Evolutionary conservation across 129 eudicot genomes (phyloP).

Genomic region (Pittosporum tobira): DNA sequence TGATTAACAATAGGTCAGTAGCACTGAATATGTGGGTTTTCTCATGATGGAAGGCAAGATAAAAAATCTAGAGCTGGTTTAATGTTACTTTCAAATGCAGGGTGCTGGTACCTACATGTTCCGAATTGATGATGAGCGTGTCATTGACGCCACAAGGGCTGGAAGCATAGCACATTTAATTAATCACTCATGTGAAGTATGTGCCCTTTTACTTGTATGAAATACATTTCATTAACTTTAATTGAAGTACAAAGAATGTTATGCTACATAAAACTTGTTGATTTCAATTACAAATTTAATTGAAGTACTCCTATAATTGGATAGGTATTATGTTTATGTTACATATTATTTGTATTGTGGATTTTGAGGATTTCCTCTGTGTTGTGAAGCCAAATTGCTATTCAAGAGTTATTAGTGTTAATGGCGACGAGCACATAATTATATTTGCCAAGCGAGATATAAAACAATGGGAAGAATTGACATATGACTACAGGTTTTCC

Average conservation of each 20-base stretch:
- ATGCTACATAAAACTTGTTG: not conserved
- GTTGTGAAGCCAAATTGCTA: slow-evolving; percentile 88
- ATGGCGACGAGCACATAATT: slow-evolving; percentile 82
- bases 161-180: slow-evolving; percentile 99
- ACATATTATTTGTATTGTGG: not conserved
- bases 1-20: not conserved
- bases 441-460: slow-evolving; percentile 96
- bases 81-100: slow-evolving; percentile 38
- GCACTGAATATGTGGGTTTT: not conserved
- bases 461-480: slow-evolving; percentile 86
- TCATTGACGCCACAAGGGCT: slow-evolving; percentile 95
- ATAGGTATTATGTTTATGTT: not conserved
- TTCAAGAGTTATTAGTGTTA: slow-evolving; percentile 84
- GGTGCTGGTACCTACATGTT: slow-evolving; percentile 99
- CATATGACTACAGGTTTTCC: slow-evolving; percentile 89
- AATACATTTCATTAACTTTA: not conserved
- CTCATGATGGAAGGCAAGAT: not conserved
- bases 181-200: slow-evolving; percentile 96
- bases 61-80: slow-evolving; percentile 6
- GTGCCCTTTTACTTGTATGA: slow-evolving; percentile 8
- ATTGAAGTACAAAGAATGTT: too few species aligned
- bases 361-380: not conserved
- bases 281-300: not conserved
- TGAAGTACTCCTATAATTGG: too few species aligned
- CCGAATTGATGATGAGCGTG: slow-evolving; percentile 89